Base-by-base conservation (phyloP, 768 basidiomycete genomes). In the Harrya chromipes region DNA sequence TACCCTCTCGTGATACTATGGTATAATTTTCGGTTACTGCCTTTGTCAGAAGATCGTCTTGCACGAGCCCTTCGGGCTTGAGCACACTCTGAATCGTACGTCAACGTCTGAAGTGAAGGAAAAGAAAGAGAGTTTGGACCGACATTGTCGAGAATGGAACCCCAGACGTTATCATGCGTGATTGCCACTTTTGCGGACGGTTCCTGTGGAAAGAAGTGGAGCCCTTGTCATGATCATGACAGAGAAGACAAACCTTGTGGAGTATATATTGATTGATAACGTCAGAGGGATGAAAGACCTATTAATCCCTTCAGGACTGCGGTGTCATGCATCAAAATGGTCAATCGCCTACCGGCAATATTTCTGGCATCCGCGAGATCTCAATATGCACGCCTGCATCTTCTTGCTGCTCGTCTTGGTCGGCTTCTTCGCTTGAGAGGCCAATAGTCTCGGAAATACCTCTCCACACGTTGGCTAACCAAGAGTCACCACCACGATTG, bases 281-380 rank as follows among this genome's bases (percentile, higher is more conserved):
- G 14, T 63, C 62, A 11, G 45, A 52, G 5, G 62, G 63, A 10
- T 63, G 62, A 40, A 65, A 63, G 17, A 54, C 57, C 62, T 62
- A 27, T n/a, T 4, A 10, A 24, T 11, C 6, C 12, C 5, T 50
- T 57, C 21, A 60, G 42, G 33, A n/a, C 19, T 16, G 10, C 21
- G 10, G 13, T 6, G 13, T 2, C 11, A 12, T 4, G n/a, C 14
- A 39, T 4, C 8, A 19, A 29, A 33, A 4, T 13, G 37, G 43
- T 11, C 34, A 19, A 37, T 8, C 8, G 2, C 55, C 2, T 45
- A 64, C 61, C 48, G 55, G 55, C 1, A 49, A 47, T 24, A 64
- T 53, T 40, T 58, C 58, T 17, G 62, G 62, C 40, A 47, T 35
- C 35, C 53, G 50, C 34, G 33, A 29, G 9, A 58, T 43, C 49